Evolutionary conservation across 768 basidiomycete species (phyloP).

Genomic region (Rhizopogon roseolus): DNA sequence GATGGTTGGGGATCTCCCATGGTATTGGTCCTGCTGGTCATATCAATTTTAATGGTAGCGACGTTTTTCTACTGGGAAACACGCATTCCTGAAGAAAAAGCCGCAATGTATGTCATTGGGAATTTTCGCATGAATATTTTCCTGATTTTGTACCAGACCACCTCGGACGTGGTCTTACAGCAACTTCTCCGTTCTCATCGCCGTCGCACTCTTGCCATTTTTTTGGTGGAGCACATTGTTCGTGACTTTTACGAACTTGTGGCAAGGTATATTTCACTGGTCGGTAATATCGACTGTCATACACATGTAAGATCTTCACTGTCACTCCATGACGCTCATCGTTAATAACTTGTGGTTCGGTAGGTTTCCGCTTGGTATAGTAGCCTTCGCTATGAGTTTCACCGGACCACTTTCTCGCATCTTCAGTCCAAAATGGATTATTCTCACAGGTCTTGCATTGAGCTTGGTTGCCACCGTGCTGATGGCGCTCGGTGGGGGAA

Average conservation of each 20-base stretch:
- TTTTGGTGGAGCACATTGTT: conserved; percentile 35
- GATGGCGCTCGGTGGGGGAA: conserved; percentile 32
- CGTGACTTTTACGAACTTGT: conserved; percentile 26
- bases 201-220: conserved; percentile 29
- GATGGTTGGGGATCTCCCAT: conserved; percentile 38
- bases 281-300: too few species aligned
- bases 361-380: conserved; percentile 32
- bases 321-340: conserved; percentile 30
- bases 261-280: conserved; percentile 20
- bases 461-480: conserved; percentile 32
- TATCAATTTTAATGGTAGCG: conserved; percentile 33
- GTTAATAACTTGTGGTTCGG: conserved; percentile 14
- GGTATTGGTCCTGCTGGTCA: conserved; percentile 40
- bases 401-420: conserved; percentile 29
- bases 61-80: conserved; percentile 42
- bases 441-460: conserved; percentile 31
- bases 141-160: too few species aligned
- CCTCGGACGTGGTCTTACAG: conserved; percentile 16
- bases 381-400: conserved; percentile 28
- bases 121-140: too few species aligned
- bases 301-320: conserved; percentile 17
- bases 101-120: conserved; percentile 13
- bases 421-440: conserved; percentile 32
- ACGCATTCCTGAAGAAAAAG: conserved; percentile 28
- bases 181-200: conserved; percentile 34